Conservation (phyloP, 208 protist species). For the Naegleria gruberi region DNA sequence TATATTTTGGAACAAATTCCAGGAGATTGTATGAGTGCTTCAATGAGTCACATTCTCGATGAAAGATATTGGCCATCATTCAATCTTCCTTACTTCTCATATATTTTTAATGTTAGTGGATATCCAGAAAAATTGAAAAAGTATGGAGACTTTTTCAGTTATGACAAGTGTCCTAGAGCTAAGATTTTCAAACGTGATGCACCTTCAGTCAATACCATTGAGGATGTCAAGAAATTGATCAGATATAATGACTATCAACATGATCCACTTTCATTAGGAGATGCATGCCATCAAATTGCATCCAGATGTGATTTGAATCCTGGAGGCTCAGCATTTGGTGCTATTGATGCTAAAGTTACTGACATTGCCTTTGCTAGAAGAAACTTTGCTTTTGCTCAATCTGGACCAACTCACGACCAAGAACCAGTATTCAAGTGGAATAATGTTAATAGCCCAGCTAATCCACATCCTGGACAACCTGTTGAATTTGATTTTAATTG, state of each 20-base stretch:
- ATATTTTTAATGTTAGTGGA: constrained; percentile 58
- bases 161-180: constrained; percentile 43
- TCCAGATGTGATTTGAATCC: constrained; percentile 43
- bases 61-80: constrained; percentile 62
- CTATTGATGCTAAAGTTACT: constrained; percentile 45
- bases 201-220: constrained; percentile 19
- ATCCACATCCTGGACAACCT: constrained; percentile 31
- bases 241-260: constrained; percentile 56
- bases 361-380: not conserved
- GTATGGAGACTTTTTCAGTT: constrained; percentile 48
- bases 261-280: constrained; percentile 46
- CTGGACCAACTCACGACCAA: constrained; percentile 32
- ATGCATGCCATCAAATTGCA: constrained; percentile 34
- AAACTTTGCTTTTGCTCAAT: constrained; percentile 18
- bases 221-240: constrained; percentile 12
- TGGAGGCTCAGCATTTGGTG: constrained; percentile 38
- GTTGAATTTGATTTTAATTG: constrained; percentile 19
- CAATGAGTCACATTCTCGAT: no score
- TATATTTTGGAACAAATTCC: no score
- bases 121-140: constrained; percentile 25
- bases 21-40: no score
- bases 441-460: constrained; percentile 7
- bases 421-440: constrained; percentile 32
- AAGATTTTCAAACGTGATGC: constrained; percentile 53
- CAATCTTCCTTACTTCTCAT: constrained; percentile 62